These are phyloP conservation scores for Clathrus columnatus DNA, from an alignment of 768 basidiomycete species.

Conservation along the genomic window DNA sequence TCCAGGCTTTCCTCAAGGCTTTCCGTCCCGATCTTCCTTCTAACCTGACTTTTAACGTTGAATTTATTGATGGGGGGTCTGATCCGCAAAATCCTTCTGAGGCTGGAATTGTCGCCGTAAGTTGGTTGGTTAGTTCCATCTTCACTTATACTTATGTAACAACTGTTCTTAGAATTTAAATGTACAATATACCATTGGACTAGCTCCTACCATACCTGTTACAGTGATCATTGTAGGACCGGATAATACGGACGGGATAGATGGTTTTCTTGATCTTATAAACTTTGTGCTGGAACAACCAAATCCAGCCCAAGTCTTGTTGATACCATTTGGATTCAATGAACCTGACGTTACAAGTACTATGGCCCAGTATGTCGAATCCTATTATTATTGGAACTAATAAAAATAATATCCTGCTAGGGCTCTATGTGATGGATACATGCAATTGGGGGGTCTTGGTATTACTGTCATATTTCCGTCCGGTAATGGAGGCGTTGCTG, in stretches of 20 bases:
- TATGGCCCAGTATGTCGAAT: background rate
- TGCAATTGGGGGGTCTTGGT: constrained; percentile 18
- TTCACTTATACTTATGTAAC: background rate
- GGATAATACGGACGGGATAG: constrained; percentile 15
- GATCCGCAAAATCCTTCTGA: constrained; percentile 19
- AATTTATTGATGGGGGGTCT: constrained; percentile 22
- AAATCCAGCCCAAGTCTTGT: constrained; percentile 20
- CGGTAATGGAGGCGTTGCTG: constrained; percentile 16
- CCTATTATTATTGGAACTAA: background rate
- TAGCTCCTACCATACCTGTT: constrained; percentile 4
- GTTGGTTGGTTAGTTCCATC: no score
- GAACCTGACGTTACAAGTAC: constrained; percentile 14
- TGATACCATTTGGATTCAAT: constrained; percentile 22
- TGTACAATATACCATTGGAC: constrained; percentile 6
- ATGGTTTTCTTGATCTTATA: constrained; percentile 26
- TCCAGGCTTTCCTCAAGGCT: constrained; percentile 19
- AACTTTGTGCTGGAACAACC: constrained; percentile 18
- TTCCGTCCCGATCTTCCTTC: constrained; percentile 19
- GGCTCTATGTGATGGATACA: constrained; percentile 21
- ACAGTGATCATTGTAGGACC: constrained; percentile 11
- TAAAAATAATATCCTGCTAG: constrained; percentile 5
- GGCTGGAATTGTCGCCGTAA: constrained; percentile 23
- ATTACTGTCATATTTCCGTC: constrained; percentile 14
- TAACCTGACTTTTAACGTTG: constrained; percentile 17
- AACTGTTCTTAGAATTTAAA: constrained; percentile 7